Percentiles rank a stretch among this genome's conserved stretches.
These are phyloP conservation scores for Taphrina wiesneri DNA, from an alignment of 1,139 yeast genomes.

Conservation along the genomic window DNA sequence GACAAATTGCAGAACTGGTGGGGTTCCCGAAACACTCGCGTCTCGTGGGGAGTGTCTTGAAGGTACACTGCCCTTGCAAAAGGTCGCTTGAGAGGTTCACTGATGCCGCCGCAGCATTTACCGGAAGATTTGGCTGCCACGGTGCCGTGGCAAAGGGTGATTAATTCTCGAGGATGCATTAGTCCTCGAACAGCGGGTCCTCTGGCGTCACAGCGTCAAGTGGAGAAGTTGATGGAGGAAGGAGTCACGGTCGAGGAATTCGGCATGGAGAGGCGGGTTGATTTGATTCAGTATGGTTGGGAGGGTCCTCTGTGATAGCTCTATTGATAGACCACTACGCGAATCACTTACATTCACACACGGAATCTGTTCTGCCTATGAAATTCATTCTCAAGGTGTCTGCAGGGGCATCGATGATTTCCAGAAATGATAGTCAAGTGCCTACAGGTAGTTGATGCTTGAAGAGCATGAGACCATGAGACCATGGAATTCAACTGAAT, in stretches of 20 bases:
- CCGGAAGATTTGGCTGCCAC: slow-evolving; percentile 5
- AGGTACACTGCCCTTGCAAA: no score
- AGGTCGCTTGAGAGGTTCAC: neutral
- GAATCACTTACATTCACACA: no score
- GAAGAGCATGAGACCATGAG: no score
- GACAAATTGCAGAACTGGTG: slow-evolving; percentile 16
- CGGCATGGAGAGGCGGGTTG: slow-evolving; percentile 28
- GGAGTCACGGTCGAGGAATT: slow-evolving; percentile 30
- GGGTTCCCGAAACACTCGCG: slow-evolving; percentile 27
- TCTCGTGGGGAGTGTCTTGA: slow-evolving; percentile 25
- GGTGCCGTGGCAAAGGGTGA: slow-evolving; percentile 30
- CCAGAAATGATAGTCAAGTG: no score
- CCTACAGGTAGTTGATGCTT: no score
- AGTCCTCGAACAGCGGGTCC: slow-evolving; percentile 31
- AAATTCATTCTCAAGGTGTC: no score
- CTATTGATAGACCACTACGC: no score
- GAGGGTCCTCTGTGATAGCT: slow-evolving; percentile 2
- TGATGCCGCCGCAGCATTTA: neutral
- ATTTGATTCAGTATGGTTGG: slow-evolving; percentile 25
- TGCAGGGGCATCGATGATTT: no score
- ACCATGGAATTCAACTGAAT: no score
- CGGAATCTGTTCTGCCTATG: no score
- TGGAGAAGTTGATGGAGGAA: slow-evolving; percentile 4
- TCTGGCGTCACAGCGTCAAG: slow-evolving; percentile 24
- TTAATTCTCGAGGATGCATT: slow-evolving; percentile 19